Evolutionary conservation across 2,329 filamentous ascomycete species (phyloP).

Genomic region (Curvularia lunata): DNA sequence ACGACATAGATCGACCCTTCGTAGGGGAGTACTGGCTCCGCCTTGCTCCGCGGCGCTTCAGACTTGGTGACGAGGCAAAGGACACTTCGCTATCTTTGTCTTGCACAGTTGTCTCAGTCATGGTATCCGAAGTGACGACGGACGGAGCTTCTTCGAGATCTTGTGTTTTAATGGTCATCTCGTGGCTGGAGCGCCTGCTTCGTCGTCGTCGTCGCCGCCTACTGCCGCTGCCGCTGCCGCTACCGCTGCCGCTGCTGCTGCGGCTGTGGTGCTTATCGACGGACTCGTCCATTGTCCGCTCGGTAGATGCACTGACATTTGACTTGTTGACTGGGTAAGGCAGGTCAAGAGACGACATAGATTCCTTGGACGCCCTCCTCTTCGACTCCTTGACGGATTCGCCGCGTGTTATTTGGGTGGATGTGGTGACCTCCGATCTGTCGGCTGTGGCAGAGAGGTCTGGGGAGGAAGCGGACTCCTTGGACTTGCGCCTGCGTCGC

Average conservation of each 20-base stretch:
- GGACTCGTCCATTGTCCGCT: constrained; percentile 26
- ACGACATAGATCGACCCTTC: constrained; percentile 47
- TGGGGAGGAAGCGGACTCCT: constrained; percentile 36
- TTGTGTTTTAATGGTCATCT: constrained; percentile 34
- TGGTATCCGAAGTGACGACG: constrained; percentile 29
- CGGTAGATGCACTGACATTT: constrained; percentile 34
- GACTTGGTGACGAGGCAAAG: constrained; percentile 36
- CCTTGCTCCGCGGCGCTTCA: constrained; percentile 50
- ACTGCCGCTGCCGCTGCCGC: constrained; percentile 21
- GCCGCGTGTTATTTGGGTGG: constrained; percentile 31
- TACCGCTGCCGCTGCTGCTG: constrained; percentile 25
- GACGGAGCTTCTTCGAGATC: constrained; percentile 33
- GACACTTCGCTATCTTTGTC: constrained; percentile 29
- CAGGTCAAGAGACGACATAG: constrained; percentile 36
- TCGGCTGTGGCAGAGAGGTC: constrained; percentile 33
- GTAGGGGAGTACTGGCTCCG: constrained; percentile 52
- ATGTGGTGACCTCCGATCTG: constrained; percentile 35
- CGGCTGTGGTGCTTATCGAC: constrained; percentile 29
- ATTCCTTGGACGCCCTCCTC: constrained; percentile 38
- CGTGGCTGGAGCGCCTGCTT: constrained; percentile 35
- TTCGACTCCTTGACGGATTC: constrained; percentile 39
- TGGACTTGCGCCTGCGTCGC: constrained; percentile 39
- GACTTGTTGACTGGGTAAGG: constrained; percentile 35
- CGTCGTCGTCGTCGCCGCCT: constrained; percentile 35
- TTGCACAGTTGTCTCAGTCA: constrained; percentile 23